Evolutionary conservation across 1,284 basidiomycete genomes (phyloP).

Genomic region (Cryptococcus floricola): DNA sequence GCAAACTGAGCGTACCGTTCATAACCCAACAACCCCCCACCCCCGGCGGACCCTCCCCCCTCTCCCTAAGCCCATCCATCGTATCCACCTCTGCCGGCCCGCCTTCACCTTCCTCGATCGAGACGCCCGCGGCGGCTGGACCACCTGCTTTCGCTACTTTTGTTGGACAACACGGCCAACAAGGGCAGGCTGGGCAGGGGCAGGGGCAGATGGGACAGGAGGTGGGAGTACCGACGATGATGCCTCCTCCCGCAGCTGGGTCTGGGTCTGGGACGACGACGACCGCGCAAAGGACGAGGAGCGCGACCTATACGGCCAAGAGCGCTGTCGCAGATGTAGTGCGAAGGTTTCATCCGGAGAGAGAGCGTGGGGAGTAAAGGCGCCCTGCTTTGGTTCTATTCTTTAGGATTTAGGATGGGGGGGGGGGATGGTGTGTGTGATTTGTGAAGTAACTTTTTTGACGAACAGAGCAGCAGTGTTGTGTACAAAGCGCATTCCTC

Average conservation of each 20-base stretch:
- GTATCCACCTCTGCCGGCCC: no score
- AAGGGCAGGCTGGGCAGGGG: background rate
- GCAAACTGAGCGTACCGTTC: conserved; percentile 19
- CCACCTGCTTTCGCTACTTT: background rate
- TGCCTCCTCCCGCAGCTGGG: no score
- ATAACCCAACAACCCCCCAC: conserved; percentile 40
- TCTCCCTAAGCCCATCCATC: no score
- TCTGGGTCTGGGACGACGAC: background rate
- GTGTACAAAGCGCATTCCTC: no score
- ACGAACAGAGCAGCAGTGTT: no score
- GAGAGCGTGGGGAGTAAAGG: background rate
- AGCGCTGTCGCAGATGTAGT: conserved; percentile 46
- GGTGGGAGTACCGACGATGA: background rate
- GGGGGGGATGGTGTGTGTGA: no score
- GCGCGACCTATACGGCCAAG: conserved; percentile 46
- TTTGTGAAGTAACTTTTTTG: no score
- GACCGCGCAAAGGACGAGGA: conserved; percentile 20
- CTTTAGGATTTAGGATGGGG: no score
- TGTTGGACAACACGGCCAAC: no score
- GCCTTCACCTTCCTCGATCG: background rate
- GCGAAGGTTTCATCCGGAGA: conserved; percentile 31
- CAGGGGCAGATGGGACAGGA: background rate
- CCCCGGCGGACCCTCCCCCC: conserved; percentile 8
- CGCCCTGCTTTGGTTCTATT: background rate
- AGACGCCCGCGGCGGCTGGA: background rate